These are phyloP conservation scores for Cytospora paraplurivora DNA, from an alignment of 2,329 filamentous ascomycete genomes.

Conservation along the genomic window DNA sequence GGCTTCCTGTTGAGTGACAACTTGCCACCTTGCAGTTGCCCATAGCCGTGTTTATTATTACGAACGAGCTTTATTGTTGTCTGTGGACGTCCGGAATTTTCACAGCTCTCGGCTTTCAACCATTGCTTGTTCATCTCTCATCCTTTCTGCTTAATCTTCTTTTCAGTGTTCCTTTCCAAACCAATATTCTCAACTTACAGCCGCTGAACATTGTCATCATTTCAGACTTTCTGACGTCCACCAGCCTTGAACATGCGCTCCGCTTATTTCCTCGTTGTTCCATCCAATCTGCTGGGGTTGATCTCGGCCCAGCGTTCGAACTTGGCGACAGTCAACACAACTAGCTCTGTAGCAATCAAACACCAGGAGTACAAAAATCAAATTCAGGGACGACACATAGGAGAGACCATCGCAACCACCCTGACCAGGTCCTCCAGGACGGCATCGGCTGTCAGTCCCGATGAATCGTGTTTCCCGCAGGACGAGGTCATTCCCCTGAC, in stretches of 20 bases:
- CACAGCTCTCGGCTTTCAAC: background rate
- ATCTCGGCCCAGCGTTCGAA: background rate
- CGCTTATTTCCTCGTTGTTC: constrained; percentile 3
- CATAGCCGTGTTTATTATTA: background rate
- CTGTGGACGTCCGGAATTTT: background rate
- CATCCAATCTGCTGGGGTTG: constrained; percentile 5
- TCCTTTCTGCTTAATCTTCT: background rate
- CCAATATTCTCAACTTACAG: background rate
- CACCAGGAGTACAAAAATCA: background rate
- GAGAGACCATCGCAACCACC: background rate
- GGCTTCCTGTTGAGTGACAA: background rate
- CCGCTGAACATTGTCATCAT: background rate
- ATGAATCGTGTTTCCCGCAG: no score
- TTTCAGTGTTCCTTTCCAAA: background rate
- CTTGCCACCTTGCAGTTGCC: background rate
- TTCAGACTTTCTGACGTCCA: background rate
- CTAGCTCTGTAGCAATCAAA: background rate
- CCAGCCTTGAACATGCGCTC: constrained; percentile 9
- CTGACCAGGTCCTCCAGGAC: no score
- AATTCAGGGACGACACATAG: background rate
- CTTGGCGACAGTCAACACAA: background rate
- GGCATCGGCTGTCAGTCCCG: no score
- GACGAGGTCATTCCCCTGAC: background rate
- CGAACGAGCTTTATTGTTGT: background rate
- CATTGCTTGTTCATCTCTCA: background rate